These are phyloP conservation scores for Penicillium robsamsonii DNA, from an alignment of 495 filamentous ascomycete species.

Conservation along the genomic window DNA sequence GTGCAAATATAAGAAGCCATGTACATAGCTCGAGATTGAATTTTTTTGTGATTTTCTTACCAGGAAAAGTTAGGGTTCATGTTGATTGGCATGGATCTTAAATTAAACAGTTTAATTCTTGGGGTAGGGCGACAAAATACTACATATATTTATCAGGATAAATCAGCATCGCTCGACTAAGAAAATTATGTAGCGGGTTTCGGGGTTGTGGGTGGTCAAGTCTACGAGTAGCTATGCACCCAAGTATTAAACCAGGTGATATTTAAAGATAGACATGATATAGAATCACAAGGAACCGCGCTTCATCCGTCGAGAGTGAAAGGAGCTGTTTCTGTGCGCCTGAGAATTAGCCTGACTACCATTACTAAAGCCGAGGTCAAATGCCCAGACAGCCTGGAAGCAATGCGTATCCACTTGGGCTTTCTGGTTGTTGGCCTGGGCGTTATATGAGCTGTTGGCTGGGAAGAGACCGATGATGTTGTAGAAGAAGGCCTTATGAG, in stretches of 20 bases:
- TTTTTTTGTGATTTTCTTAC: no score
- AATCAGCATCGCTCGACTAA: no score
- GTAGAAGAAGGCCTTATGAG: constrained; percentile 14
- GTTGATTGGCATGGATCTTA: no score
- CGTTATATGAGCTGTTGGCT: constrained; percentile 14
- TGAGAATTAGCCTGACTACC: constrained; percentile 3
- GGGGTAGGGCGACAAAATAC: no score
- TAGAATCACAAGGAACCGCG: not conserved
- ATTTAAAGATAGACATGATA: not conserved
- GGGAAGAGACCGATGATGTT: constrained; percentile 18
- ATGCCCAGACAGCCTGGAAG: constrained; percentile 19
- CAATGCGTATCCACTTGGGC: constrained; percentile 17
- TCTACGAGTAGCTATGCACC: not conserved
- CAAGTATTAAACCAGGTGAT: not conserved
- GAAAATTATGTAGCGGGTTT: no score
- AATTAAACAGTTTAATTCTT: no score
- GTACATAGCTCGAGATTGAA: no score
- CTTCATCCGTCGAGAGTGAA: constrained; percentile 7
- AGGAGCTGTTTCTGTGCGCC: constrained; percentile 1
- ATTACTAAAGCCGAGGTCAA: constrained; percentile 11
- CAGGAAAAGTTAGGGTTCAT: no score
- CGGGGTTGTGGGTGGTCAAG: no score
- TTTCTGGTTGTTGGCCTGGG: constrained; percentile 17
- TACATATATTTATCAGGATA: no score
- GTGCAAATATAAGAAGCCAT: no score